These are phyloP conservation scores for Seminavis robusta DNA, from an alignment of 108 stramenopile species.

Conservation along the genomic window DNA sequence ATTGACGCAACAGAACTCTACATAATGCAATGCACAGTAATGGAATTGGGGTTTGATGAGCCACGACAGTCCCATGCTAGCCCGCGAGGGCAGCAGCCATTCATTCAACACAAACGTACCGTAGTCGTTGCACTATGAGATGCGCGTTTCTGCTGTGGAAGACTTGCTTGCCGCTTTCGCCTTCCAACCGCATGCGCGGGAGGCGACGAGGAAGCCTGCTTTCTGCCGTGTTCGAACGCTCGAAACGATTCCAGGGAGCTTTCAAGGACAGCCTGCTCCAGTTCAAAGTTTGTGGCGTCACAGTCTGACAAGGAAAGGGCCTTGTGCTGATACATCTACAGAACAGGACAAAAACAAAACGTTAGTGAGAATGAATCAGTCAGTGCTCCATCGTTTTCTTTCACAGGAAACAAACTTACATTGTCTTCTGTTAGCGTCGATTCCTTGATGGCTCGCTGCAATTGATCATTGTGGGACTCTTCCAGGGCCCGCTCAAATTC, in stretches of 20 bases:
- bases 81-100: neutral
- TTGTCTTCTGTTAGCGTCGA: slow-evolving; percentile 29
- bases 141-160: neutral
- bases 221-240: slow-evolving; percentile 53
- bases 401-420: slow-evolving; percentile 7
- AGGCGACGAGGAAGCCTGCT: slow-evolving; percentile 40
- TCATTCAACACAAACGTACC: slow-evolving; percentile 2
- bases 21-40: too few species aligned
- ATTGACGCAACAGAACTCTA: too few species aligned
- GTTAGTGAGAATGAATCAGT: neutral
- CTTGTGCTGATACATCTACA: slow-evolving; percentile 51
- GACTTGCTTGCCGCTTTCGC: neutral
- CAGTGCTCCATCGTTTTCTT: neutral
- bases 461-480: slow-evolving; percentile 43
- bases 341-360: neutral
- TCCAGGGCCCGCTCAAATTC: slow-evolving; percentile 51
- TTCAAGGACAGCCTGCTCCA: slow-evolving; percentile 77
- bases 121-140: neutral
- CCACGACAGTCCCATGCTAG: too few species aligned
- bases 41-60: too few species aligned
- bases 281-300: slow-evolving; percentile 76
- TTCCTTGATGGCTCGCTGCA: slow-evolving; percentile 55
- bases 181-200: slow-evolving; percentile 1
- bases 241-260: slow-evolving; percentile 54
- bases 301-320: slow-evolving; percentile 69